Conservation (phyloP, 2,329 filamentous ascomycete species). For the Aspergillus calidoustus region DNA sequence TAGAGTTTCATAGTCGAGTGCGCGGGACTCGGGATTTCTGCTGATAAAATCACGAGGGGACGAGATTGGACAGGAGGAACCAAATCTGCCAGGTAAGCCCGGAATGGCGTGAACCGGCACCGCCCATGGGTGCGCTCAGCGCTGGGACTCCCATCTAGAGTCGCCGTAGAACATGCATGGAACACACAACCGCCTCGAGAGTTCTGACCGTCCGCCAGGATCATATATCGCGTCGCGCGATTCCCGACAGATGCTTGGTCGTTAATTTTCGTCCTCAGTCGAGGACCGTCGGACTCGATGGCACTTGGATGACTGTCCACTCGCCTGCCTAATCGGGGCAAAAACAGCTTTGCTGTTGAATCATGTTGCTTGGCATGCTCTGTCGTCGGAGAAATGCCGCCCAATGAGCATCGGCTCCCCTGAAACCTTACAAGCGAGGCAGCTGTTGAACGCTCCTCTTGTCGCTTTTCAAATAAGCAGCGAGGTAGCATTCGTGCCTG, state of each 20-base stretch:
- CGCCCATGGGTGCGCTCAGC: not conserved
- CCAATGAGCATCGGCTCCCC: constrained; percentile 1
- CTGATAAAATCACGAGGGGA: constrained; percentile 24
- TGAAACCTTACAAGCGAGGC: not conserved
- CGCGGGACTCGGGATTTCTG: constrained; percentile 26
- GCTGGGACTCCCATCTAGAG: constrained; percentile 26
- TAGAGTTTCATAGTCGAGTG: constrained; percentile 22
- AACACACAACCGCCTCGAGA: constrained; percentile 32
- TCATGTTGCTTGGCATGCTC: constrained; percentile 15
- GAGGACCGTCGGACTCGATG: not conserved
- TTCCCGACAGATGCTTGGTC: not conserved
- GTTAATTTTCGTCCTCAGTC: not conserved
- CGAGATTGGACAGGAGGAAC: constrained; percentile 16
- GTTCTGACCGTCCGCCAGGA: not conserved
- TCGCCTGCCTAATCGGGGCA: constrained; percentile 5
- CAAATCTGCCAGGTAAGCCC: constrained; percentile 17
- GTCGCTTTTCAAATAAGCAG: not conserved
- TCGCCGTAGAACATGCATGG: constrained; percentile 46
- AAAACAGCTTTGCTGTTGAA: not conserved
- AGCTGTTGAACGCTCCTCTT: not conserved
- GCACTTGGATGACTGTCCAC: not conserved
- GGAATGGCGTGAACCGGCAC: constrained; percentile 20
- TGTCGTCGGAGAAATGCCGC: constrained; percentile 6
- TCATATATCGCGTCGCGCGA: not conserved
- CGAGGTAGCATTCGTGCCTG: not conserved